These are phyloP conservation scores for Capsicum rhomboideum DNA, from an alignment of 257 asterid species.

Conservation along the genomic window DNA sequence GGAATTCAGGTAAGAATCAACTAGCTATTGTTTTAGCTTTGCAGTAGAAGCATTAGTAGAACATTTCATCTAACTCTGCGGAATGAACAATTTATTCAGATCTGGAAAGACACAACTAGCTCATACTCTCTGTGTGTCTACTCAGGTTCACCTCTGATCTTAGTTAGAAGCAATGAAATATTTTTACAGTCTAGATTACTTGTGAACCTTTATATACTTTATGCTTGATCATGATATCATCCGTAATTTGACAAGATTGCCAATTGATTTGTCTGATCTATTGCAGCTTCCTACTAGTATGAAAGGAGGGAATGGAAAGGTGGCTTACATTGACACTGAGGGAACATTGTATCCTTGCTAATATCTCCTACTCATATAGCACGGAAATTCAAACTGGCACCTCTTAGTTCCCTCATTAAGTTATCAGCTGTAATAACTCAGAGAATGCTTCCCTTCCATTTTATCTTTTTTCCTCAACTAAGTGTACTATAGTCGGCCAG, in stretches of 20 bases:
- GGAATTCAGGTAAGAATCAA: slow-evolving; percentile 64
- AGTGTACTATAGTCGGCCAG: slow-evolving; percentile 73
- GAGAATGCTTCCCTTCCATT: background rate
- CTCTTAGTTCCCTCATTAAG: background rate
- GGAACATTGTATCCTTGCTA: slow-evolving; percentile 91
- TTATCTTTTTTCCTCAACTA: slow-evolving; percentile 24
- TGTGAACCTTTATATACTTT: background rate
- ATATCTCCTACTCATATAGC: background rate
- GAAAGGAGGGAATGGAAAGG: slow-evolving; percentile 99
- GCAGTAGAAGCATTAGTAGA: background rate
- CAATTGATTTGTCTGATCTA: background rate
- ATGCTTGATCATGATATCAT: background rate
- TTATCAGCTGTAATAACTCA: background rate
- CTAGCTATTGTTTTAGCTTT: background rate
- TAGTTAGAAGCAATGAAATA: background rate
- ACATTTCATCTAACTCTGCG: slow-evolving; percentile 8
- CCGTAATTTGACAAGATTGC: background rate
- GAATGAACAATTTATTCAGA: slow-evolving; percentile 37
- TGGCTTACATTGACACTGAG: slow-evolving; percentile 93
- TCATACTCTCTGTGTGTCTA: slow-evolving; percentile 91
- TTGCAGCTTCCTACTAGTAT: slow-evolving; percentile 85
- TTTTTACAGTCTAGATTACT: background rate
- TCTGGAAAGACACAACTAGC: slow-evolving; percentile 99
- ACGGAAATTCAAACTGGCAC: background rate
- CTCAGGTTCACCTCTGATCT: slow-evolving; percentile 56